Conservation (phyloP, 2,329 filamentous ascomycete species). For the Xylariaceae sp. region DNA sequence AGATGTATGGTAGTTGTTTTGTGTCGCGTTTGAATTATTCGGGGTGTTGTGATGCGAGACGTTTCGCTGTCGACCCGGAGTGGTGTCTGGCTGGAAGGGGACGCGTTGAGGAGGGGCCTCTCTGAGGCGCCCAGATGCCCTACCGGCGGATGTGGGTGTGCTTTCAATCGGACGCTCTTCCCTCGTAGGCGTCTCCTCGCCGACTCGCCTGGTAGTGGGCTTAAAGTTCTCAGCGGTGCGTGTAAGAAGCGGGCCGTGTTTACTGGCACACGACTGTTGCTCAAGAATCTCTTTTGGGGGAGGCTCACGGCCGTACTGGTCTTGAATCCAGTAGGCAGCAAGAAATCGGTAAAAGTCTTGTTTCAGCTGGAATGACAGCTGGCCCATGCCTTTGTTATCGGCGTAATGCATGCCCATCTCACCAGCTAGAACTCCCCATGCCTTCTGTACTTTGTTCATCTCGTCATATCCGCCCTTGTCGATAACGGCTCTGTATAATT, state of each 20-base stretch:
- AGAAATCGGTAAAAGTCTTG: constrained; percentile 86
- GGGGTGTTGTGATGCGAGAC: constrained; percentile 41
- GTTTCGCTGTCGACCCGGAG: constrained; percentile 58
- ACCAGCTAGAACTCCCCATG: constrained; percentile 74
- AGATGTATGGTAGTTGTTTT: constrained; percentile 20
- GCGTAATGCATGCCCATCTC: constrained; percentile 69
- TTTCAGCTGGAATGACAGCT: constrained; percentile 82
- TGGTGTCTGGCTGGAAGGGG: constrained; percentile 77
- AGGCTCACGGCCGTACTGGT: constrained; percentile 70
- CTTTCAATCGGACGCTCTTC: constrained; percentile 53
- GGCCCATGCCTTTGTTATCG: constrained; percentile 58
- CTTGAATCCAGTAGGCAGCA: constrained; percentile 78
- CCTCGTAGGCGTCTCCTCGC: constrained; percentile 55
- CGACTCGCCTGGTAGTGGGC: constrained; percentile 48
- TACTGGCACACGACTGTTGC: constrained; percentile 68
- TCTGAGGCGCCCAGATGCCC: constrained; percentile 61
- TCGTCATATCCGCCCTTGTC: constrained; percentile 80
- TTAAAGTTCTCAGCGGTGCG: constrained; percentile 73
- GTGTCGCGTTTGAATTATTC: constrained; percentile 22
- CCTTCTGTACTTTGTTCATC: constrained; percentile 75
- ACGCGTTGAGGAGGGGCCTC: constrained; percentile 81
- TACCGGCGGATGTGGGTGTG: constrained; percentile 45
- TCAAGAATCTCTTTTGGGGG: constrained; percentile 86
- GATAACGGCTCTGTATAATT: constrained; percentile 72
- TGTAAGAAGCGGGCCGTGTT: constrained; percentile 71